phyloP scores from a whole-genome alignment of 2,329 filamentous ascomycete genomes.

The Xylariaceae sp. region DNA sequence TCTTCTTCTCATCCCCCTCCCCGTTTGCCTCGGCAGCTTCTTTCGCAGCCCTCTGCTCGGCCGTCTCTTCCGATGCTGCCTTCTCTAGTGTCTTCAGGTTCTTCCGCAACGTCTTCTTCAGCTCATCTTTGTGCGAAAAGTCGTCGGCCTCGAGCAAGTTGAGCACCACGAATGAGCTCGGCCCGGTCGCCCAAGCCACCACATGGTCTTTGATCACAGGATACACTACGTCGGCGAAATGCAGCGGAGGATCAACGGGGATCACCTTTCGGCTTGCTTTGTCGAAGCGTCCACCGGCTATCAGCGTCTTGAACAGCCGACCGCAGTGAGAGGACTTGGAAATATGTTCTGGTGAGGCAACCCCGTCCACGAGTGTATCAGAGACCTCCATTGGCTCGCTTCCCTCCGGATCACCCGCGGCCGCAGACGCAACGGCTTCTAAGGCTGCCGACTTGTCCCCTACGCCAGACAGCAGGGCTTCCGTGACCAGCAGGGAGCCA shows the following conservation, averaged over 20 bases:
- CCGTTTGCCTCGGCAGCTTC: conserved; percentile 42
- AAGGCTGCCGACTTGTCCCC: conserved; percentile 73
- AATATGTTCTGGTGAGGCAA: conserved; percentile 39
- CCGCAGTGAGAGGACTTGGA: conserved; percentile 58
- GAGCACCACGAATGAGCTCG: conserved; percentile 80
- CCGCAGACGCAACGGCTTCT: conserved; percentile 57
- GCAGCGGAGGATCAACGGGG: conserved; percentile 65
- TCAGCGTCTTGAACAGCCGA: conserved; percentile 83
- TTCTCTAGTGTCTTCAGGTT: conserved; percentile 63
- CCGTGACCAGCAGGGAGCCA: conserved; percentile 78
- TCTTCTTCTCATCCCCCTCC: conserved; percentile 30
- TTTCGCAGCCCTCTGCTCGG: conserved; percentile 43
- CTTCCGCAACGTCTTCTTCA: conserved; percentile 64
- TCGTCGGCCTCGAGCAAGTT: conserved; percentile 68
- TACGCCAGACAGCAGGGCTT: conserved; percentile 68
- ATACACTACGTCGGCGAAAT: conserved; percentile 78
- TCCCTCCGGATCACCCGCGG: conserved; percentile 45
- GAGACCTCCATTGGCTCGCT: conserved; percentile 14
- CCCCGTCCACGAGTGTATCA: conserved; percentile 27
- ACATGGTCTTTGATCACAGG: conserved; percentile 68
- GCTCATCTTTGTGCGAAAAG: conserved; percentile 58
- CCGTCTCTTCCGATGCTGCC: conserved; percentile 53
- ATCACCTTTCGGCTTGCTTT: conserved; percentile 61
- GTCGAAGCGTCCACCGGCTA: conserved; percentile 84
- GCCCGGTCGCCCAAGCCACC: conserved; percentile 76